Percentiles rank a stretch among this genome's conserved stretches.
These are phyloP conservation scores for Asparagopsis taxiformis DNA, from an alignment of 31 red algal genomes.

Conservation along the genomic window DNA sequence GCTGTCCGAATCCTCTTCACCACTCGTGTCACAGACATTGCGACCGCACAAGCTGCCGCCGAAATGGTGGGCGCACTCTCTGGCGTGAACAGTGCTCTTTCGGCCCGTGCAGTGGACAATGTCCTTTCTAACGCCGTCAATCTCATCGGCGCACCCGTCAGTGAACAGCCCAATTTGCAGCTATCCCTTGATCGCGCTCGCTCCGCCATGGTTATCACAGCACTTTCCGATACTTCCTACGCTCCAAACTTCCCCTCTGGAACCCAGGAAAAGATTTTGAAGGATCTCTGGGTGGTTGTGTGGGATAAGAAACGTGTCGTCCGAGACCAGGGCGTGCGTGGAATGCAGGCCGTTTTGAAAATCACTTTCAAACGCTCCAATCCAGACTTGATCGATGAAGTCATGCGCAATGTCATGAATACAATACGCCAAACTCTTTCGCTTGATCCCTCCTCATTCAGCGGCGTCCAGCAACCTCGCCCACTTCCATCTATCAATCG, in stretches of 20 bases:
- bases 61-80: constrained; percentile 47
- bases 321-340: constrained; percentile 70
- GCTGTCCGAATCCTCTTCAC: constrained; percentile 72
- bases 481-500: neutral
- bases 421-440: constrained; percentile 14
- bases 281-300: constrained; percentile 31
- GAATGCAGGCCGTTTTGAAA: constrained; percentile 37
- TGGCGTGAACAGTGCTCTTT: no score
- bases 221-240: no score
- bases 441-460: neutral
- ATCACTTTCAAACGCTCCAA: constrained; percentile 18
- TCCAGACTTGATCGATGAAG: neutral
- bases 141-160: constrained; percentile 1
- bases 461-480: neutral
- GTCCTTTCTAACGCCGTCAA: no score
- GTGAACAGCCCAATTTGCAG: neutral
- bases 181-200: constrained; percentile 57
- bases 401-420: constrained; percentile 40
- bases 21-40: constrained; percentile 46
- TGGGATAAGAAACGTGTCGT: constrained; percentile 38
- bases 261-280: constrained; percentile 42
- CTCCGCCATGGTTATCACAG: constrained; percentile 47
- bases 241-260: no score
- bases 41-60: constrained; percentile 48
- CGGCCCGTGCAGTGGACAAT: no score